Evolutionary conservation across 257 asterid genomes (phyloP).

Genomic region (Nicotiana obtusifolia): DNA sequence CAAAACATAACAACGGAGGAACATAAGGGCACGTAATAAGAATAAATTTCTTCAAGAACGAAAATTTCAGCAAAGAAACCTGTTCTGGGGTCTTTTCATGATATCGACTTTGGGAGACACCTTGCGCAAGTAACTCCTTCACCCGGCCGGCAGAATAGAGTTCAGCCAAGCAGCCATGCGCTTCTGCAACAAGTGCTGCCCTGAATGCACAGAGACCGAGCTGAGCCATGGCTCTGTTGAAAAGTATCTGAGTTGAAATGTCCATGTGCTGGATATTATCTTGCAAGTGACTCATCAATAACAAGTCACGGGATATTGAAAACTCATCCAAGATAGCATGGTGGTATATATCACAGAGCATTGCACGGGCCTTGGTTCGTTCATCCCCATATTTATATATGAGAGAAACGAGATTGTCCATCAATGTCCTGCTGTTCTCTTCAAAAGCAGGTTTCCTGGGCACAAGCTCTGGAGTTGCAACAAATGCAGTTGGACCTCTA

Average conservation of each 20-base stretch:
- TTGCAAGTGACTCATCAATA: slow-evolving; percentile 97
- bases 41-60: too few relatives aligned
- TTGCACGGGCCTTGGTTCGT: slow-evolving; percentile 94
- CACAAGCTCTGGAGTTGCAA: slow-evolving; percentile 67
- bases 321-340: slow-evolving; percentile 88
- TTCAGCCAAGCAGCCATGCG: slow-evolving; percentile 78
- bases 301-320: slow-evolving; percentile 70
- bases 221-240: slow-evolving; percentile 94
- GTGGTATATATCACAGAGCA: slow-evolving; percentile 95
- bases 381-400: slow-evolving; percentile 86
- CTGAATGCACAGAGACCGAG: slow-evolving; percentile 92
- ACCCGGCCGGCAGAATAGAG: slow-evolving; percentile 92
- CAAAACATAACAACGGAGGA: too few relatives aligned
- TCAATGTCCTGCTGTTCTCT: slow-evolving; percentile 68
- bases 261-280: slow-evolving; percentile 96
- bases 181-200: slow-evolving; percentile 67
- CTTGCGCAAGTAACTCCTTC: slow-evolving; percentile 94
- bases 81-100: slow-evolving; percentile 98
- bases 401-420: slow-evolving; percentile 76
- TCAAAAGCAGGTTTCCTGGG: slow-evolving; percentile 83
- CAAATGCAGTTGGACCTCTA: slow-evolving; percentile 59
- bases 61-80: slow-evolving; percentile 23
- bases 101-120: slow-evolving; percentile 85
- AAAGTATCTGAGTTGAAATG: slow-evolving; percentile 83
- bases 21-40: too few relatives aligned